Percentiles rank a stretch among this genome's conserved stretches.
phyloP scores from a whole-genome alignment of 2,329 filamentous ascomycete genomes.

The Pseudogymnoascus sp. region DNA sequence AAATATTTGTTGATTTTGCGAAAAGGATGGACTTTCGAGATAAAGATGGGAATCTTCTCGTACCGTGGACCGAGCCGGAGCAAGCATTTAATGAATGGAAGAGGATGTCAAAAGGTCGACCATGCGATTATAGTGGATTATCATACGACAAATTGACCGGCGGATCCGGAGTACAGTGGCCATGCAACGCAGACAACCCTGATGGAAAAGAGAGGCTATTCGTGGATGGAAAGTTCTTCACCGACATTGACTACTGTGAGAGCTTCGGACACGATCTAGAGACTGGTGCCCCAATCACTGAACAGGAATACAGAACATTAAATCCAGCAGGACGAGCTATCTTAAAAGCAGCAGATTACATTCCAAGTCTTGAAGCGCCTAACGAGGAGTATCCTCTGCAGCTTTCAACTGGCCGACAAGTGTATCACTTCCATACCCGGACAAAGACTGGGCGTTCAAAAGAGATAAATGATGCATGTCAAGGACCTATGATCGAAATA shows the following conservation, averaged over 20 bases:
- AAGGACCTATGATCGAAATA: slow-evolving; percentile 27
- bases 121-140: slow-evolving; percentile 31
- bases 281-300: slow-evolving; percentile 29
- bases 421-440: slow-evolving; percentile 32
- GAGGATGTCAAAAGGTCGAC: slow-evolving; percentile 28
- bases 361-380: slow-evolving; percentile 25
- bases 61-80: slow-evolving; percentile 27
- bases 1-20: slow-evolving; percentile 32
- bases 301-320: slow-evolving; percentile 26
- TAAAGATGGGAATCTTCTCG: slow-evolving; percentile 28
- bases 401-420: slow-evolving; percentile 30
- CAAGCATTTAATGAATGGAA: slow-evolving; percentile 34
- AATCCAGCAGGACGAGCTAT: slow-evolving; percentile 31
- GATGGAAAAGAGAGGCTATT: slow-evolving; percentile 31
- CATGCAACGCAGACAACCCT: slow-evolving; percentile 29
- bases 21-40: slow-evolving; percentile 31
- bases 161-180: slow-evolving; percentile 33
- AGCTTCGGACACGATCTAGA: slow-evolving; percentile 33
- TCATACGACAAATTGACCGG: slow-evolving; percentile 31
- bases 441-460: slow-evolving; percentile 31
- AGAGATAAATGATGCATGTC: slow-evolving; percentile 26
- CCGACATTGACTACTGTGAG: slow-evolving; percentile 31
- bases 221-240: slow-evolving; percentile 30
- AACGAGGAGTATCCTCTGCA: slow-evolving; percentile 29
- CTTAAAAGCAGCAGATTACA: slow-evolving; percentile 30